Evolutionary conservation across 2,329 filamentous ascomycete genomes (phyloP), one percentile per base, ranked within the genome.

Genomic region (Beauveria pseudobassiana): DNA sequence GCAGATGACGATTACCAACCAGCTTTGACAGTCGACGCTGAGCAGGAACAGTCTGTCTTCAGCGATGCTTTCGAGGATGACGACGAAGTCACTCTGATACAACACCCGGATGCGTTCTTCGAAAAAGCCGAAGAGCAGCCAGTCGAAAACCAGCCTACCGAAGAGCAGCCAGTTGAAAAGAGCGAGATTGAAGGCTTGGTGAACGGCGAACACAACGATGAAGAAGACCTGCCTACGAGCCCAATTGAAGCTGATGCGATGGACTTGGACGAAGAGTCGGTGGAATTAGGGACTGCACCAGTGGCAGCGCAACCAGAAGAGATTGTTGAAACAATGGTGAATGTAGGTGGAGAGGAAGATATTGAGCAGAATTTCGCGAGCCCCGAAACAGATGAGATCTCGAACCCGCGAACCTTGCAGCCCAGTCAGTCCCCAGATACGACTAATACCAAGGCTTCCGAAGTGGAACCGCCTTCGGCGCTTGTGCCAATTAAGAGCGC

Each of bases 371-470:
- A 75, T 50, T 71, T 69, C 1, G 66, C 67, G 3, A 80, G 71
- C 46, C 74, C 77, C 0, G 77, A 78, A 51, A 78, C 76, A 0
- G 79, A 80, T 45, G 72, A 70, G 0, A 68, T 73, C 2, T 80
- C 78, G 2, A 78, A 76, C 30, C 72, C 73, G 1, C 73, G 72
- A 1, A 82, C 79, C 62, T 72, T 72, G n/a, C 75, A 75, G 56
- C 73, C 72, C 18, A 83, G 77, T 54, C 76, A 78, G 60, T 81
- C 80, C 0, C 79, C 80, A 2, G 75, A 72, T 6, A 79, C 77
- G 0, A 77, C 79, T 6, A 81, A 83, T 60, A 81, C 78, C 0
- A 83, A 81, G 51, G 77, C 77, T 1, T 81, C 79, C 0, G 81
- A 83, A 12, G 22, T 54, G 3, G 58, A 61, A 68, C 75, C 1